Base-by-base conservation (phyloP, 2,329 filamentous ascomycete genomes). In the Fusarium domesticum region DNA sequence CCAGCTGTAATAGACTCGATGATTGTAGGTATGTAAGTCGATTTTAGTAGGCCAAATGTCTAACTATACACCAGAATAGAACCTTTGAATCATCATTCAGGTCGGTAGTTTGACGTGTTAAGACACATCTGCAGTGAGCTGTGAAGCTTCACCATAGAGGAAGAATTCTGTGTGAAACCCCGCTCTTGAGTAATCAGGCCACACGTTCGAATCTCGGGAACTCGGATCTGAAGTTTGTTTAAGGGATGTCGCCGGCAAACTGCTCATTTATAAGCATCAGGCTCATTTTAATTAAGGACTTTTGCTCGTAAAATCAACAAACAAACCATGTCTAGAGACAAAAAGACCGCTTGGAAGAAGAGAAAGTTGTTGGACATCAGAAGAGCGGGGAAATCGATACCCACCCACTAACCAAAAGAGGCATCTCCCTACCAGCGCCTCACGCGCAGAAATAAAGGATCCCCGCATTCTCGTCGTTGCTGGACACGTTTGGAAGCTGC, bases 381-480 rank as follows among this genome's bases (percentile, higher is more conserved):
- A n/a, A 40, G 19, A 35, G 42, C 25, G 42, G 51, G 41, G 39
- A 45, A 43, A 17, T 40, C 18, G 18, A 19, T 31, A 47, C 53
- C 37, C 16, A 18, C 15, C 18, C n/a, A 8, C 53, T 56, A 56
- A 32, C 53, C 42, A 11, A 33, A 36, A 43, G 44, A 45, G 47
- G 53, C 31, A 56, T 37, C n/a, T 42, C 43, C 39, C 47, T 45
- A 20, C 7, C 10, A 4, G 23, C 23, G 5, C 7, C 23, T 28
- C 23, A 28, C 23, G n/a, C 23, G 6, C 7, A 28, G 23, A 28
- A 28, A 28, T 12, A 28, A 28, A 28, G 23, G 7, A 12, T 28
- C 23, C 23, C 23, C 23, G 23, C 23, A 28, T 28, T 28, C 23
- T 28, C 23, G 14, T 28, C 23, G 10, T 28, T 28, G 23, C 14